Conservation (phyloP, 2,329 filamentous ascomycete genomes). For the Aspergillus ochraceoroseus region DNA sequence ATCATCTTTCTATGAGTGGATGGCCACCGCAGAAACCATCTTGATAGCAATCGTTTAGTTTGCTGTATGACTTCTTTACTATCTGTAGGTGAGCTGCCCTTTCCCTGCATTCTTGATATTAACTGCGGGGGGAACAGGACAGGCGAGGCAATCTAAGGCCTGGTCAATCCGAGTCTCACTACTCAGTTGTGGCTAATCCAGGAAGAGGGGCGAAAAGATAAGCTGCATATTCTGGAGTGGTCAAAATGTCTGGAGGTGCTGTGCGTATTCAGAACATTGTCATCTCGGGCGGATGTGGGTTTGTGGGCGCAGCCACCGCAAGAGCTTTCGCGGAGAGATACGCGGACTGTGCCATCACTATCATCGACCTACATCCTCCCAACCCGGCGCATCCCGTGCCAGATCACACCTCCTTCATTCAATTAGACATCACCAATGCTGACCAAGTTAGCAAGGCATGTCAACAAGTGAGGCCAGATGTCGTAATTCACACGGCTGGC, state of each 20-base stretch:
- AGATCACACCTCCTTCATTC: constrained; percentile 23
- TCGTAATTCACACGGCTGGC: constrained; percentile 54
- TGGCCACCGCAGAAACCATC: no score
- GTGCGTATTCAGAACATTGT: constrained; percentile 27
- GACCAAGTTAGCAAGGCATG: constrained; percentile 35
- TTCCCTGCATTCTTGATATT: no score
- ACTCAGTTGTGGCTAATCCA: no score
- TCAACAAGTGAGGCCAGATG: constrained; percentile 40
- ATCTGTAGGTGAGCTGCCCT: no score
- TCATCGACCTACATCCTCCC: constrained; percentile 36
- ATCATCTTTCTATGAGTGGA: no score
- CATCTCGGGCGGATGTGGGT: constrained; percentile 39
- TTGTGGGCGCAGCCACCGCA: constrained; percentile 39
- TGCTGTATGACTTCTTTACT: no score
- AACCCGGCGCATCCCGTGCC: constrained; percentile 28
- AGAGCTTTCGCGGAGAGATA: constrained; percentile 37
- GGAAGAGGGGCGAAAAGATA: background rate
- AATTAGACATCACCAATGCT: constrained; percentile 34
- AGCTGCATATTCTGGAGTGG: background rate
- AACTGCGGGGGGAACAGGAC: no score
- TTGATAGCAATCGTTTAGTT: no score
- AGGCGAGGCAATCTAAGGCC: no score
- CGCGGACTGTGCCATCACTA: constrained; percentile 33
- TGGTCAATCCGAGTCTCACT: no score
- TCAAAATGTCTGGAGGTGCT: constrained; percentile 14